These are phyloP conservation scores for Samsoniella hepiali DNA, from an alignment of 2,329 filamentous ascomycete genomes.

Conservation along the genomic window DNA sequence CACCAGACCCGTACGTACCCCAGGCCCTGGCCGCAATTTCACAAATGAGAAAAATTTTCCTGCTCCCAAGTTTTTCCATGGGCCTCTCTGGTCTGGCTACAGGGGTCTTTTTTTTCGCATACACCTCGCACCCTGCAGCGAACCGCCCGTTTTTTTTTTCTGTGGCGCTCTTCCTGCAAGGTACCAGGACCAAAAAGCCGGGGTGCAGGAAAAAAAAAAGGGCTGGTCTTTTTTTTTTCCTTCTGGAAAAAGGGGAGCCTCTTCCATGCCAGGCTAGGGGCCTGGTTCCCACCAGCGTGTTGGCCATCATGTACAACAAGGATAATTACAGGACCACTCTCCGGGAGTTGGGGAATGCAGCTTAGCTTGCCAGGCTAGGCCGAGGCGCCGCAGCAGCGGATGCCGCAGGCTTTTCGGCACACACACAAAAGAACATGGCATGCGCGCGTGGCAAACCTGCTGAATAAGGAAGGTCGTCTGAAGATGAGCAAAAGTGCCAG, in stretches of 20 bases:
- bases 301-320: neutral
- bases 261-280: slow-evolving; percentile 10
- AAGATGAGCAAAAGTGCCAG: neutral
- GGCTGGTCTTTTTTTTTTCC: slow-evolving; percentile 1
- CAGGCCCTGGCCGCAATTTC: slow-evolving; percentile 26
- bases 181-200: slow-evolving; percentile 17
- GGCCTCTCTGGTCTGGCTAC: neutral
- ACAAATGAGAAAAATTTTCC: slow-evolving; percentile 22
- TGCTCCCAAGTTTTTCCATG: neutral
- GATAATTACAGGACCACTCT: slow-evolving; percentile 3
- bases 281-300: slow-evolving; percentile 7
- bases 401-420: neutral
- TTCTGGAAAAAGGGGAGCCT: slow-evolving; percentile 18
- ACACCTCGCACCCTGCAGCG: slow-evolving; percentile 1
- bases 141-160: neutral
- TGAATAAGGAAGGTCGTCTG: slow-evolving; percentile 8
- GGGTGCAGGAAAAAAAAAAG: slow-evolving; percentile 6
- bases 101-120: neutral
- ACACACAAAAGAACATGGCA: neutral
- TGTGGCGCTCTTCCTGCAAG: slow-evolving; percentile 15
- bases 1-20: slow-evolving; percentile 9
- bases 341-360: neutral
- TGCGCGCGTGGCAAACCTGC: neutral
- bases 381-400: neutral
- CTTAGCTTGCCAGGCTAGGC: neutral